Percentiles rank a stretch among this genome's conserved stretches.
phyloP scores from a whole-genome alignment of 2,329 filamentous ascomycete species.

The Fusarium temperatum region DNA sequence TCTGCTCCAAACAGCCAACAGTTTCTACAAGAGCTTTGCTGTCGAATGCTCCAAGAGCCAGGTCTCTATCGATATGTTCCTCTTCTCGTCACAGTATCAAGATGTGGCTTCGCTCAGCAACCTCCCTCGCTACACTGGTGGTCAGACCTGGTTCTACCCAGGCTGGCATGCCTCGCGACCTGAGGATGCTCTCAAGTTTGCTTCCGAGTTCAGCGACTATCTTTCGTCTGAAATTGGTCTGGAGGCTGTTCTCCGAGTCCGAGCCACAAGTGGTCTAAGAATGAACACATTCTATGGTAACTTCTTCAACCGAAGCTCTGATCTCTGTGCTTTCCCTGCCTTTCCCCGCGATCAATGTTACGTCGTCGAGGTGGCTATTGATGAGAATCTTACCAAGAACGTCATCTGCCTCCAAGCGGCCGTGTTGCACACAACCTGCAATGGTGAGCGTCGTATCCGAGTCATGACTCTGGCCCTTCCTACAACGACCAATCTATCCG shows the following conservation, averaged over 20 bases:
- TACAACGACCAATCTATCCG: slow-evolving; percentile 88
- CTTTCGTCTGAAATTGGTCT: slow-evolving; percentile 96
- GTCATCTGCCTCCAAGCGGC: slow-evolving; percentile 93
- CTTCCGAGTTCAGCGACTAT: slow-evolving; percentile 95
- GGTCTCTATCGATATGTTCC: slow-evolving; percentile 98
- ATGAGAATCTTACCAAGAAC: slow-evolving; percentile 91
- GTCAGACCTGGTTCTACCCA: slow-evolving; percentile 98
- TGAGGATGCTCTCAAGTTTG: slow-evolving; percentile 98
- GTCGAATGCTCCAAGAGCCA: slow-evolving; percentile 99
- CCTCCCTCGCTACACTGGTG: slow-evolving; percentile 93
- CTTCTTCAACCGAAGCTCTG: slow-evolving; percentile 98
- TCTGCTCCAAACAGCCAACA: slow-evolving; percentile 89
- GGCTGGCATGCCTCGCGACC: slow-evolving; percentile 94
- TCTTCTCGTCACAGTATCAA: slow-evolving; percentile 95
- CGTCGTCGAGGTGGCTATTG: slow-evolving; percentile 97
- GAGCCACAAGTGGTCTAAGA: slow-evolving; percentile 90
- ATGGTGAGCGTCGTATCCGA: slow-evolving; percentile 93
- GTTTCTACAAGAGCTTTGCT: slow-evolving; percentile 99
- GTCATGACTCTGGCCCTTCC: slow-evolving; percentile 94
- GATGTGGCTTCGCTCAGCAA: slow-evolving; percentile 97
- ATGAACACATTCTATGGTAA: slow-evolving; percentile 99
- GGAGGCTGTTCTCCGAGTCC: slow-evolving; percentile 93
- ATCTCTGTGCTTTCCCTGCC: slow-evolving; percentile 96
- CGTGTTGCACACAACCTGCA: slow-evolving; percentile 96
- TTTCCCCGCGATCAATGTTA: slow-evolving; percentile 98